Base-by-base conservation (phyloP, 2,329 filamentous ascomycete species). In the Fusarium sp. region DNA sequence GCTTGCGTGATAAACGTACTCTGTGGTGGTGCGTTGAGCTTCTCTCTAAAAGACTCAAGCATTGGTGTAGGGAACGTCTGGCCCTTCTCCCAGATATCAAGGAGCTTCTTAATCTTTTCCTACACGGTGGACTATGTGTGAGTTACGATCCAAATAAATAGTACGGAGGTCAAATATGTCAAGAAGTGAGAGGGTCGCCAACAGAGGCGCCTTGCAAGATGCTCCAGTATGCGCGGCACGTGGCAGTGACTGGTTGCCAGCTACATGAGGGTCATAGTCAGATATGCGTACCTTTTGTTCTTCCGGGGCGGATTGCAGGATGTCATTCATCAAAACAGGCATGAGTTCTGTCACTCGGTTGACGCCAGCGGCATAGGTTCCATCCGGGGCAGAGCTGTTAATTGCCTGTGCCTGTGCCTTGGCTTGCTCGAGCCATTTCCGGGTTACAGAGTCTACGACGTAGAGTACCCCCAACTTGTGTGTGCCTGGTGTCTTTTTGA, bases 391-490 rank as follows among this genome's bases (percentile, higher is more conserved):
- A 83, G 90, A 88, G 82, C 89, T 91, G 84, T 93, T 93, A 83
- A 94, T 90, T 80, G 92, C 84, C 81, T 98, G 95, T 79, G 93
- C 93, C 76, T 93, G 89, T 79, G 91, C 89, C 84, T 95, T 96
- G 79, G 96, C 95, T 84, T 94, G 93, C 83, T 98, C 95, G 86
- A 97, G 91, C 95, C 96, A 99, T 86, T 97, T 95, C 84, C 96
- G 94, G 83, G 95, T 95, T 89, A 99, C 95, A 87, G 95, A 97
- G 89, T 99, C 96, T 95, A 99, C 94, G 85, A 98, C 95, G 91
- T 99, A 99, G 85, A 99, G 92, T 80, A 98, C 95, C 85, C 96
- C 96, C 83, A 99, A 89, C 86, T 99, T 99, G 89, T 99, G 95
- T 81, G 94, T 97, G 81, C 91, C 91, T 68, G 94, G 94, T 76